Evolutionary conservation across 1,284 basidiomycete species (phyloP).

Genomic region (Ustanciosporium gigantosporum): DNA sequence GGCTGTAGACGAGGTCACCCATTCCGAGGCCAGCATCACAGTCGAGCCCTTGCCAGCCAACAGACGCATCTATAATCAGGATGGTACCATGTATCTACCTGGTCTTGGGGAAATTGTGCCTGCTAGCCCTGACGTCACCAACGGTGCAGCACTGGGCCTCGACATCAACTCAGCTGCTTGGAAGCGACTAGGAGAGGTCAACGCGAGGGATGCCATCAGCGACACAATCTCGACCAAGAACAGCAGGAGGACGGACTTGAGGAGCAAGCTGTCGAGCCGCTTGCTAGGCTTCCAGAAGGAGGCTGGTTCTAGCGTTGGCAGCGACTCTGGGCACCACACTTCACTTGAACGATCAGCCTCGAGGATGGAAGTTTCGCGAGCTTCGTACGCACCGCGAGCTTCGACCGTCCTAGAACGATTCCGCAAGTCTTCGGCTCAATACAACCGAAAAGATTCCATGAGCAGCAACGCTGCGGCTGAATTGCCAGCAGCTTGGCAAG

Average conservation of each 20-base stretch:
- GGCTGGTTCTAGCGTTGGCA: too few relatives aligned
- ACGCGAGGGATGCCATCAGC: too few relatives aligned
- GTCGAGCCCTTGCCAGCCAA: constrained; percentile 20
- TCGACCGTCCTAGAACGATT: constrained; percentile 7
- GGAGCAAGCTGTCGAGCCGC: constrained; percentile 20
- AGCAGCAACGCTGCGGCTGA: constrained; percentile 3
- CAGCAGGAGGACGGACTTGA: too few relatives aligned
- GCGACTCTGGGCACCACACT: too few relatives aligned
- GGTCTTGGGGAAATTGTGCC: constrained; percentile 33
- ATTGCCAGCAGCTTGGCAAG: constrained; percentile 28
- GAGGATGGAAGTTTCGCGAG: too few relatives aligned
- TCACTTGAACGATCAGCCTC: too few relatives aligned
- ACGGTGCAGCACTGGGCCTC: neutral
- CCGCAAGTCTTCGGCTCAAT: constrained; percentile 6
- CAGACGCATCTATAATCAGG: constrained; percentile 6
- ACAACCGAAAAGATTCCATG: neutral
- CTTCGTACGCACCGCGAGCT: too few relatives aligned
- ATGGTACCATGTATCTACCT: constrained; percentile 12
- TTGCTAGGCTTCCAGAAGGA: too few relatives aligned
- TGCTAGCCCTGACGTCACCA: constrained; percentile 16
- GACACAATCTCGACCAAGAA: too few relatives aligned
- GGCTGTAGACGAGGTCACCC: neutral
- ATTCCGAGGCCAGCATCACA: neutral
- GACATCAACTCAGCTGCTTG: neutral
- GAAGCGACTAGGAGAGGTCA: constrained; percentile 1